These are phyloP conservation scores for Trichophaea hybrida DNA, from an alignment of 2,329 filamentous ascomycete species.

Conservation along the genomic window DNA sequence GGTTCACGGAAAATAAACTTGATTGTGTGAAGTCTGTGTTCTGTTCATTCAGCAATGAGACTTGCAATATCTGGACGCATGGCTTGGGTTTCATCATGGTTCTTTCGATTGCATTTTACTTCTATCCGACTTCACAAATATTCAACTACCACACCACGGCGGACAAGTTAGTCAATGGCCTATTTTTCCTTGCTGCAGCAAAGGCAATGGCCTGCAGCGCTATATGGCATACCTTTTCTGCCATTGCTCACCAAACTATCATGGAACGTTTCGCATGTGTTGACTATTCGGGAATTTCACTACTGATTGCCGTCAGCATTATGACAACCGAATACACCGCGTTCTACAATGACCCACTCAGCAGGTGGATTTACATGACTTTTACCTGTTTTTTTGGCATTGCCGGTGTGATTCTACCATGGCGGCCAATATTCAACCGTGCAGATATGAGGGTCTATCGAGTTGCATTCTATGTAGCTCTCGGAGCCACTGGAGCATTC, in stretches of 20 bases:
- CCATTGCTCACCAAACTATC: slow-evolving; percentile 74
- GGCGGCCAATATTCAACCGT: slow-evolving; percentile 91
- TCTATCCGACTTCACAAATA: slow-evolving; percentile 77
- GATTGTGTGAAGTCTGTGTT: slow-evolving; percentile 79
- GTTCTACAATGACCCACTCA: slow-evolving; percentile 90
- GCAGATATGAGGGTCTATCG: slow-evolving; percentile 84
- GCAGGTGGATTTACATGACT: slow-evolving; percentile 72
- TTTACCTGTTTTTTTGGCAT: slow-evolving; percentile 68
- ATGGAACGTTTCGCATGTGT: slow-evolving; percentile 95
- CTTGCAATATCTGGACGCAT: slow-evolving; percentile 97
- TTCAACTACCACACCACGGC: slow-evolving; percentile 75
- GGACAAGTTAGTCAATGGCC: slow-evolving; percentile 77
- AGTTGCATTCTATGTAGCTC: slow-evolving; percentile 77
- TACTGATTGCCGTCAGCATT: slow-evolving; percentile 89
- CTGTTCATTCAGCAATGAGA: slow-evolving; percentile 66
- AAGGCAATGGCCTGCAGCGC: slow-evolving; percentile 91
- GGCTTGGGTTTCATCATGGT: slow-evolving; percentile 78
- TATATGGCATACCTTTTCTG: slow-evolving; percentile 98
- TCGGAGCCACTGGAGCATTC: slow-evolving; percentile 76
- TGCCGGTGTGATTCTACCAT: slow-evolving; percentile 79
- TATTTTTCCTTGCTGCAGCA: slow-evolving; percentile 92
- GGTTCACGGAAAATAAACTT: slow-evolving; percentile 80
- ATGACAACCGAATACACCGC: slow-evolving; percentile 97
- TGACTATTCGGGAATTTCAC: slow-evolving; percentile 92
- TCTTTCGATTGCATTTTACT: slow-evolving; percentile 80